These are phyloP conservation scores for Smallanthus sonchifolius DNA, from an alignment of 129 eudicot genomes.

Conservation along the genomic window DNA sequence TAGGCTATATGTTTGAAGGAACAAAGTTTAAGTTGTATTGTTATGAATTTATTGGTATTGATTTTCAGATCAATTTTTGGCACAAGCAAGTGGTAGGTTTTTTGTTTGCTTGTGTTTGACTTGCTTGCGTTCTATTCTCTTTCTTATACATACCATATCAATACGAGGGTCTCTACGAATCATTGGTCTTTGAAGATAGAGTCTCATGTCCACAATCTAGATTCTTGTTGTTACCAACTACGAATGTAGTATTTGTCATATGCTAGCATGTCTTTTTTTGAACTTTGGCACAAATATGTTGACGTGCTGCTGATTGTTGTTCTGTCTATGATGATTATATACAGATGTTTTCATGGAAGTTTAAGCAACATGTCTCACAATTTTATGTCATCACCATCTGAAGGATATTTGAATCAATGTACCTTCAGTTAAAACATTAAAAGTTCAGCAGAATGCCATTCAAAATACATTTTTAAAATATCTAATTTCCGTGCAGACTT, in stretches of 20 bases:
- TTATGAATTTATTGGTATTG: neutral
- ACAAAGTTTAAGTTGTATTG: neutral
- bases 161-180: neutral
- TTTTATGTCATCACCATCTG: too few species aligned
- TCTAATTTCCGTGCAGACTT: neutral
- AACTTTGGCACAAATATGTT: neutral
- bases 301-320: neutral
- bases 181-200: neutral
- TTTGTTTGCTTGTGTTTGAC: neutral
- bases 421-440: neutral
- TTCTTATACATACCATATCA: neutral
- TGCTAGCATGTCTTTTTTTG: neutral
- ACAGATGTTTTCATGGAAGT: neutral
- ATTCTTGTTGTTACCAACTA: neutral
- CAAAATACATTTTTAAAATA: neutral
- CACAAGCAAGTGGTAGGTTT: neutral
- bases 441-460: neutral
- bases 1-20: neutral
- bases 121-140: neutral
- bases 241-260: neutral
- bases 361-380: neutral
- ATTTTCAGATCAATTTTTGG: neutral
- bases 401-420: too few species aligned
- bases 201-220: neutral
- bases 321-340: neutral